These are phyloP conservation scores for Zygosaccharomyces pseudobailii DNA, from an alignment of 1,139 yeast species.

Conservation along the genomic window DNA sequence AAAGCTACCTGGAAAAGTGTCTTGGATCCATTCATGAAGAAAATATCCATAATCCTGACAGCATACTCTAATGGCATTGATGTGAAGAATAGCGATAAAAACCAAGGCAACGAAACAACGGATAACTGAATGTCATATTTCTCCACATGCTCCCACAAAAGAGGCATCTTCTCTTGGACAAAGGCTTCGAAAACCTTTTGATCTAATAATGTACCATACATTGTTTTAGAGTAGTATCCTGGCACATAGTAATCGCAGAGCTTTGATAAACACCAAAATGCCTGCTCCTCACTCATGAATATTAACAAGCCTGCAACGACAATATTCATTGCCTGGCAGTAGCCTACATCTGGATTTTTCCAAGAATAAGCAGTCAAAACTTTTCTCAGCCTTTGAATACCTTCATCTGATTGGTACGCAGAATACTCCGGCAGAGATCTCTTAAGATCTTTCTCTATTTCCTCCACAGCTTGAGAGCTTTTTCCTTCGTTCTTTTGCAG, in stretches of 20 bases:
- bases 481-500: slow-evolving; percentile 58
- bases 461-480: slow-evolving; percentile 82
- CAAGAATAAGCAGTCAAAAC: slow-evolving; percentile 93
- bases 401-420: slow-evolving; percentile 83
- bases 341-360: slow-evolving; percentile 96
- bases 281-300: slow-evolving; percentile 95
- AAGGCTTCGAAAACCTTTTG: slow-evolving; percentile 90
- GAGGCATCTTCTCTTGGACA: slow-evolving; percentile 85
- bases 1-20: slow-evolving; percentile 90
- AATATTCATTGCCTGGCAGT: slow-evolving; percentile 98
- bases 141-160: slow-evolving; percentile 76
- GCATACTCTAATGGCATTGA: slow-evolving; percentile 96
- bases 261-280: slow-evolving; percentile 86
- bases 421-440: slow-evolving; percentile 94
- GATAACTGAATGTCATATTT: slow-evolving; percentile 86
- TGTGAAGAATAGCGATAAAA: slow-evolving; percentile 79
- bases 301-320: slow-evolving; percentile 91
- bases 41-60: slow-evolving; percentile 83
- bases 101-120: slow-evolving; percentile 95
- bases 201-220: slow-evolving; percentile 94
- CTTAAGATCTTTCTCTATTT: slow-evolving; percentile 92
- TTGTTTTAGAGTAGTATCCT: slow-evolving; percentile 93
- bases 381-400: slow-evolving; percentile 75
- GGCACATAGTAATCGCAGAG: slow-evolving; percentile 85
- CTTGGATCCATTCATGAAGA: slow-evolving; percentile 85